Base-by-base conservation (phyloP, 441 rosid species). In the Kokia cookei region DNA sequence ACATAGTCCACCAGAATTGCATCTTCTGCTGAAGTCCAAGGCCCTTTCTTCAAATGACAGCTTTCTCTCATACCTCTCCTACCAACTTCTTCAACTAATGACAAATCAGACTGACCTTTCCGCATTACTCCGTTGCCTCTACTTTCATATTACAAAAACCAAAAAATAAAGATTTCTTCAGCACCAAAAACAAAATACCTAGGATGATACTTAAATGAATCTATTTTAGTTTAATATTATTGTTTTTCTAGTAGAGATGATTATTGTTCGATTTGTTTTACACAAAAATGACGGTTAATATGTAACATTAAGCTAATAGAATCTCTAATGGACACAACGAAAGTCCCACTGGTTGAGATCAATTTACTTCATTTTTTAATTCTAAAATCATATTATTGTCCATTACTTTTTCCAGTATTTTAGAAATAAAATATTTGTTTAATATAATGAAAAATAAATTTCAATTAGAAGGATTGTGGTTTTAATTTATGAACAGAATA, bases 21-120 rank as follows among this genome's bases (percentile, higher is more conserved):
- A 79, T 96, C 99, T 87, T 96, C 98, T 5, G 91, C 81, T n/a
- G 98, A 81, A 0, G 98, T 92, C 99, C 99, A 96, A 15, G 99
- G 98, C 19, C 99, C 99, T 88, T 96, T 96, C 90, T 93, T 93
- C 81, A 96, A 80, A 74, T 69, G 62, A 54, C 62, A 10, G 19
- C 7, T 69, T 69, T 69, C 73, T 69, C 73, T 53, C 73, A 53
- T 69, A 10, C 73, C 62, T 53, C 73, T 54, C 48, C 73, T 17
- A 19, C 62, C 13, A 53, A 37, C 62, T 69, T 69, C 73, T 53
- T 69, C 73, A 69, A 35, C 48, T 69, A 37, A 69, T 35, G 62
- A 53, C 7, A 69, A 53, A 43, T 54, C 62, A 69, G 73, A 69
- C 48, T 54, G 62, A 53, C 48, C 26, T 7, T 69, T 35, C 12